These are phyloP conservation scores for Meyerozyma carpophila DNA, from an alignment of 1,139 yeast genomes.

Conservation along the genomic window DNA sequence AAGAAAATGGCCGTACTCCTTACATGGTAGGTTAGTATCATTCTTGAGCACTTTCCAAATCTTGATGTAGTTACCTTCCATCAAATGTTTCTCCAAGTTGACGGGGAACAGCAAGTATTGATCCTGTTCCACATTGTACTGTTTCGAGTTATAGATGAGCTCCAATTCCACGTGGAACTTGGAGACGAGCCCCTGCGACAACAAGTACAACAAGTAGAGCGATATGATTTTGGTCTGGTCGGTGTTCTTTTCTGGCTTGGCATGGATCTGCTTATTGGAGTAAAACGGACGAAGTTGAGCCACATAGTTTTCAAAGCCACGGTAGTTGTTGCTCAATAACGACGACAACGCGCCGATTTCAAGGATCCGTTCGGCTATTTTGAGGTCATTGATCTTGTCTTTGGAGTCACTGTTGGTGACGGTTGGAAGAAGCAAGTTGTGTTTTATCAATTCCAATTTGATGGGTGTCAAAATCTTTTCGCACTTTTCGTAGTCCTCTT, in stretches of 20 bases:
- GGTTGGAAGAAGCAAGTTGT: constrained; percentile 72
- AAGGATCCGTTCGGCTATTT: constrained; percentile 72
- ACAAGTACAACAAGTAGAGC: constrained; percentile 65
- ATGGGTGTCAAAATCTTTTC: constrained; percentile 60
- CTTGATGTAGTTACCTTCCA: constrained; percentile 95
- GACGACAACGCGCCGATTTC: constrained; percentile 85
- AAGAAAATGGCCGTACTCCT: constrained; percentile 56
- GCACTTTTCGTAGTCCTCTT: constrained; percentile 57
- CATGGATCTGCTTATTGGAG: constrained; percentile 40
- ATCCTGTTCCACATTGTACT: constrained; percentile 41
- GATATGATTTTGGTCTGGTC: constrained; percentile 71
- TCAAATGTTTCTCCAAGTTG: constrained; percentile 83
- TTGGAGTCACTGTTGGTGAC: constrained; percentile 28
- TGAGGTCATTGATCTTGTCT: constrained; percentile 59
- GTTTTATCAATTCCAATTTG: constrained; percentile 74
- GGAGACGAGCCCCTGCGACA: constrained; percentile 80
- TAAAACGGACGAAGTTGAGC: constrained; percentile 79
- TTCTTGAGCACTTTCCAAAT: constrained; percentile 75
- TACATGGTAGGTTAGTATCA: constrained; percentile 47
- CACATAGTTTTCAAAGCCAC: constrained; percentile 63
- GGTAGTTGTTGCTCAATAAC: constrained; percentile 58
- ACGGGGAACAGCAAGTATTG: constrained; percentile 76
- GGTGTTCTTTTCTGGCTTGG: constrained; percentile 46
- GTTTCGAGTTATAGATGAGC: constrained; percentile 49
- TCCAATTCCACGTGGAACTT: constrained; percentile 89